Percentiles rank a stretch among this genome's conserved stretches.
phyloP scores from a whole-genome alignment of 176 grass and related monocot species.

The Melocanna baccifera region DNA sequence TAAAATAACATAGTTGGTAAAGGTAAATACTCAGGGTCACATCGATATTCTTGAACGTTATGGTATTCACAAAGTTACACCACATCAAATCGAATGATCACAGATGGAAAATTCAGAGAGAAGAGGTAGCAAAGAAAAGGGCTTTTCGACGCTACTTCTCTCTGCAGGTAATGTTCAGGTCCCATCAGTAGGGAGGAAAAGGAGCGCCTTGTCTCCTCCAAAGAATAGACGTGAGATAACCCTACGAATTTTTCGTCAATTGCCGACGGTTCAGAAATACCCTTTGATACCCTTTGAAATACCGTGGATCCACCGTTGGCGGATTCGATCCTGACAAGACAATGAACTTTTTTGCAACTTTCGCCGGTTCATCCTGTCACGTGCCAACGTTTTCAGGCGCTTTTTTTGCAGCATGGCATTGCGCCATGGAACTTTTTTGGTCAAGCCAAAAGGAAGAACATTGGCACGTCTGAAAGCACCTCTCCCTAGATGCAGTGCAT shows the following conservation, averaged over 20 bases:
- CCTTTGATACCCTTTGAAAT: no score
- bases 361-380: neutral
- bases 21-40: neutral
- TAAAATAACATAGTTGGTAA: no score
- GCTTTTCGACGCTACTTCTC: neutral
- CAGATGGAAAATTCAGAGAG: neutral
- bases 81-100: neutral
- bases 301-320: no score
- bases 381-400: neutral
- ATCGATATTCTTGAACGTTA: no score
- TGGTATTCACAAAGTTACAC: neutral
- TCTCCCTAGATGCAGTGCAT: neutral
- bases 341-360: no score
- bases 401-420: neutral
- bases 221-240: neutral
- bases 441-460: neutral
- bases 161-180: neutral
- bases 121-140: neutral
- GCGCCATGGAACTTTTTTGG: constrained; percentile 9
- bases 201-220: neutral
- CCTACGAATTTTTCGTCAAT: no score
- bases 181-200: neutral
- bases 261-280: no score
- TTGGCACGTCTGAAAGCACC: neutral
- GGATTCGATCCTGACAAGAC: no score